Conservation (phyloP, 768 basidiomycete species). For the Boletus eberwhitei region DNA sequence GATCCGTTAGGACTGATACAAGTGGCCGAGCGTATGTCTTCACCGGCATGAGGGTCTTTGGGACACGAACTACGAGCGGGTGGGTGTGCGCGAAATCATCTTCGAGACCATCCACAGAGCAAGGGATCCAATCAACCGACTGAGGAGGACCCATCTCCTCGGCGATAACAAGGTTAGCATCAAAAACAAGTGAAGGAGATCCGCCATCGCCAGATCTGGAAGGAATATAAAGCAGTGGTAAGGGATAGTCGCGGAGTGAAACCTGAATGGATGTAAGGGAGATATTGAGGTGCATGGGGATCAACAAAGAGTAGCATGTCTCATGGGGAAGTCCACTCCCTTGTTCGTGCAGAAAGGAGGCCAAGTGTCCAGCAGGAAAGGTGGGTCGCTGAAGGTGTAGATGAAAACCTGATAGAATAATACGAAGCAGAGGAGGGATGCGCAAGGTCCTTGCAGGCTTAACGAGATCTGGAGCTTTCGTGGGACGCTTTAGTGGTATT, state of each 20-base stretch:
- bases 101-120: slow-evolving; percentile 56
- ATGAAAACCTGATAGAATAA: slow-evolving; percentile 55
- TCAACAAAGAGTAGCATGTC: slow-evolving; percentile 71
- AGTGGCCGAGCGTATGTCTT: slow-evolving; percentile 84
- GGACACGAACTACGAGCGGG: slow-evolving; percentile 59
- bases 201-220: slow-evolving; percentile 34
- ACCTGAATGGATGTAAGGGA: slow-evolving; percentile 57
- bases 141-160: slow-evolving; percentile 76
- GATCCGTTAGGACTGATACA: slow-evolving; percentile 61
- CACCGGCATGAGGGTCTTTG: slow-evolving; percentile 93
- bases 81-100: slow-evolving; percentile 49
- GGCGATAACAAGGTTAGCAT: slow-evolving; percentile 77
- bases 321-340: slow-evolving; percentile 67
- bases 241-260: slow-evolving; percentile 81
- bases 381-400: slow-evolving; percentile 58
- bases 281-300: slow-evolving; percentile 79
- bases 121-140: slow-evolving; percentile 72
- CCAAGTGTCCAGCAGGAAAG: slow-evolving; percentile 51
- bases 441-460: slow-evolving; percentile 32
- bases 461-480: slow-evolving; percentile 44
- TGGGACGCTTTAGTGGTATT: slow-evolving; percentile 27
- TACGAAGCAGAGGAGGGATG: slow-evolving; percentile 68
- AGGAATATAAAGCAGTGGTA: slow-evolving; percentile 79
- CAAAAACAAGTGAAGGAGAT: slow-evolving; percentile 55
- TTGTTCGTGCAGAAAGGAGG: slow-evolving; percentile 62